These are phyloP conservation scores for Phaseolus coccineus DNA, from an alignment of 331 rosid species.

Conservation along the genomic window DNA sequence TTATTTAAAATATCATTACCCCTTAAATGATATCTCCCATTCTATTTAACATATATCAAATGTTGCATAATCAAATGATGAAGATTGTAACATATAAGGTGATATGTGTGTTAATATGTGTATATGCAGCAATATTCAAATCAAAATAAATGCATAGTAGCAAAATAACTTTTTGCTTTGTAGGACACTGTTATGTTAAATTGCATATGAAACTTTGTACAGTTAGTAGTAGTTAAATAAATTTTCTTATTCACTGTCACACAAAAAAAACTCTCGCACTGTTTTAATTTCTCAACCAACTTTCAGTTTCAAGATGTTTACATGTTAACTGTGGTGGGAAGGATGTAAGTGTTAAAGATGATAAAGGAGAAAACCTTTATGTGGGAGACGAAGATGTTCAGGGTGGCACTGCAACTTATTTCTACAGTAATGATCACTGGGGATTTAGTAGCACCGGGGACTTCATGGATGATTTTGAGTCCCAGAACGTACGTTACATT, in stretches of 20 bases:
- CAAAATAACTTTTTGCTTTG: background rate
- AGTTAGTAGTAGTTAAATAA: background rate
- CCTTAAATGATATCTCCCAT: background rate
- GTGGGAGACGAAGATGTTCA: background rate
- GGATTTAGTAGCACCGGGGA: conserved; percentile 29
- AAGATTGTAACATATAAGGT: background rate
- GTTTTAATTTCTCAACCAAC: conserved; percentile 10
- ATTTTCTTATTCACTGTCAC: background rate
- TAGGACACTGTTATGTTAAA: background rate
- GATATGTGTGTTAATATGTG: background rate
- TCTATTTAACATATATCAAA: background rate
- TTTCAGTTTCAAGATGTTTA: conserved; percentile 3
- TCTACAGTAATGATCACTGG: conserved; percentile 19
- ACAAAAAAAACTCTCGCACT: background rate
- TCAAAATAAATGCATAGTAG: background rate
- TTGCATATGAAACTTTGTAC: background rate
- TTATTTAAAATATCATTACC: background rate
- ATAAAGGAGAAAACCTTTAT: conserved; percentile 16
- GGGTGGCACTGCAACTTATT: conserved; percentile 28
- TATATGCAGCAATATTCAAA: background rate
- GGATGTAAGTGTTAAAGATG: conserved; percentile 2
- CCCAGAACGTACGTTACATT: conserved; percentile 9
- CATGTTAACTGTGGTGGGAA: conserved; percentile 19
- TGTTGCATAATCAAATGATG: background rate
- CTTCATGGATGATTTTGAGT: conserved; percentile 10